Base-by-base conservation (phyloP, 805 yeast species). In the Kuraishia hungarica region DNA sequence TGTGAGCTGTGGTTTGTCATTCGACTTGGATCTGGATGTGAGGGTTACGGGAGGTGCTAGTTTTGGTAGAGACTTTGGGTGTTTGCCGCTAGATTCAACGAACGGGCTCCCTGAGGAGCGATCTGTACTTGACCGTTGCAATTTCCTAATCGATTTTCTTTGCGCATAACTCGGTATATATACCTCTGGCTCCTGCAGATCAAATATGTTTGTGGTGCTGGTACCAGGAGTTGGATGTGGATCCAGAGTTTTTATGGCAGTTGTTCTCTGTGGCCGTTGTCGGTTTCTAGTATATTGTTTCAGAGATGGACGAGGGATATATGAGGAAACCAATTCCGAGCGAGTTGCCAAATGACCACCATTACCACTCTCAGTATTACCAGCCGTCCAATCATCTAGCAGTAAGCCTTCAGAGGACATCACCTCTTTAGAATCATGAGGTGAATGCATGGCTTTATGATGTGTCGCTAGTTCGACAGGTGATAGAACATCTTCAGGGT, bases 161-260 rank as follows among this genome's bases (percentile, higher is more conserved):
- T 13, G 43, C 43, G 11, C n/a, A 43, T 22, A 48, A 23, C 35
- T 52, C 48, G 50, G 54, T 35, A 39, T 35, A 35, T 43, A 52
- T 20, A 3, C 35, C 39, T 7, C 20, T 19, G 20, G 35, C 19
- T n/a, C 50, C 21, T 52, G 24, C 15, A 11, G 19, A 11, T 47
- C 49, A 19, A 47, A 47, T 10, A 35, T 35, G n/a, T 35, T 17
- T 35, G 8, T 10, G 5, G 15, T 13, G 8, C 4, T 4, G 17
- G 43, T 15, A 17, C 43, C 17, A 15, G 17, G 11, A 4, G 3
- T 10, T 35, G 43, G 3, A 35, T 3, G 8, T 35, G 17, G 4
- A 35, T 13, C 4, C 15, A 17, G n/a, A 13, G 43, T 15, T 17
- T 35, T 10, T 15, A 3, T 35, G 17, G n/a, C 3, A 7, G 15